Conservation (phyloP, 2,329 filamentous ascomycete species). For the Arachnopeziza araneosa region DNA sequence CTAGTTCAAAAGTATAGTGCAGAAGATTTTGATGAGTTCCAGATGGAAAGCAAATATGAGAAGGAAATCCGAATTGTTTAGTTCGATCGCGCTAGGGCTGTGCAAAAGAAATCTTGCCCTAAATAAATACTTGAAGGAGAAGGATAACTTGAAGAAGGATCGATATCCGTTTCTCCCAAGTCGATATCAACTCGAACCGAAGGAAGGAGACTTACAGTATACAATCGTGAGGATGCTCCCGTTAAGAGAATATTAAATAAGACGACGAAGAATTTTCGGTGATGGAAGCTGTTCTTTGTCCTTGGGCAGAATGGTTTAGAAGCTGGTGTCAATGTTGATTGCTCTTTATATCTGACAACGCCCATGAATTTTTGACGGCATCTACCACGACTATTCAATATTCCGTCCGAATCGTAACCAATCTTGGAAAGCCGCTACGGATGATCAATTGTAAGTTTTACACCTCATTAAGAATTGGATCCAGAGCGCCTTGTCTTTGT, state of each 20-base stretch:
- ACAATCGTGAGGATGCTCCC: no score
- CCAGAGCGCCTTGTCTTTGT: conserved; percentile 18
- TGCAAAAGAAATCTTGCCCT: no score
- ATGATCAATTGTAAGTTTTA: conserved; percentile 24
- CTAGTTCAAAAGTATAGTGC: not conserved
- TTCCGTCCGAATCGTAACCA: conserved; percentile 17
- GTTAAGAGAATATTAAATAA: not conserved
- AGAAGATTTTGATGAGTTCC: not conserved
- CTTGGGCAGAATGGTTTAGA: not conserved
- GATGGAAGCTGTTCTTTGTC: not conserved
- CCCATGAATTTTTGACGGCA: not conserved
- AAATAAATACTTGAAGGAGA: no score
- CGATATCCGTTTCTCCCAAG: no score
- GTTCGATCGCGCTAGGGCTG: no score
- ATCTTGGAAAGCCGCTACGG: conserved; percentile 22
- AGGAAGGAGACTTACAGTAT: no score
- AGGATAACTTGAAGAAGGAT: no score
- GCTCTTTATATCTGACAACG: not conserved
- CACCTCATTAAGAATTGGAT: conserved; percentile 24
- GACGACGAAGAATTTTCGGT: not conserved
- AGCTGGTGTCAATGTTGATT: not conserved
- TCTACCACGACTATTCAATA: not conserved
- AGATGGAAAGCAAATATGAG: no score
- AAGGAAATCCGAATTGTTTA: no score
- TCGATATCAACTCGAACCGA: no score